Conservation (phyloP, 1,139 yeast genomes). For the Yamadazyma sp. region DNA sequence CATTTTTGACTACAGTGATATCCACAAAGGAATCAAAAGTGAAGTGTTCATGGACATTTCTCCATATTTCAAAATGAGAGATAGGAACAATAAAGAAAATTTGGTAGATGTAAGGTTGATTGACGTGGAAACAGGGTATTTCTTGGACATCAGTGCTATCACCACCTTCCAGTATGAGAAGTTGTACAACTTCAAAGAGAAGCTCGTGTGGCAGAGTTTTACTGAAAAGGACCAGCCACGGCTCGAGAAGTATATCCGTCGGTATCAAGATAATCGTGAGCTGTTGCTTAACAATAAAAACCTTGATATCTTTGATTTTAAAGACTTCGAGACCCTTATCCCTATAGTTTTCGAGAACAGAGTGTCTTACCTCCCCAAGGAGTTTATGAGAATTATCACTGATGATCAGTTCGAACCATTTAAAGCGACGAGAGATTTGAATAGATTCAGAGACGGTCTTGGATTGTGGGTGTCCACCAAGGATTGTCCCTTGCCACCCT, state of each 20-base stretch:
- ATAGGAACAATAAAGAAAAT: slow-evolving; percentile 45
- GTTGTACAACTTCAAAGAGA: slow-evolving; percentile 12
- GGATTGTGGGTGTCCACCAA: slow-evolving; percentile 13
- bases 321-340: slow-evolving; percentile 12
- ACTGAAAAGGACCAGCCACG: slow-evolving; percentile 9
- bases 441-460: slow-evolving; percentile 12
- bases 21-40: slow-evolving; percentile 22
- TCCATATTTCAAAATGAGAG: slow-evolving; percentile 33
- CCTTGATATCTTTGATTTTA: slow-evolving; percentile 14
- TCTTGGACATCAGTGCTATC: slow-evolving; percentile 63
- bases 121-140: slow-evolving; percentile 73
- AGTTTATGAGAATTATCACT: slow-evolving; percentile 26
- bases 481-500: slow-evolving; percentile 11
- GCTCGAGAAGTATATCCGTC: slow-evolving; percentile 11
- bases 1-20: slow-evolving; percentile 29
- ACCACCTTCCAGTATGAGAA: slow-evolving; percentile 22
- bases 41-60: slow-evolving; percentile 41
- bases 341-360: slow-evolving; percentile 17
- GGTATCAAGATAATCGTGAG: slow-evolving; percentile 11
- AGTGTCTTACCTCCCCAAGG: slow-evolving; percentile 29
- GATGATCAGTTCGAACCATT: slow-evolving; percentile 27
- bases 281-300: slow-evolving; percentile 12
- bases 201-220: slow-evolving; percentile 16
- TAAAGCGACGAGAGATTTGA: slow-evolving; percentile 5
- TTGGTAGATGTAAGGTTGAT: slow-evolving; percentile 80